These are phyloP conservation scores for Passiflora organensis DNA, from an alignment of 345 rosid species.

Conservation along the genomic window DNA sequence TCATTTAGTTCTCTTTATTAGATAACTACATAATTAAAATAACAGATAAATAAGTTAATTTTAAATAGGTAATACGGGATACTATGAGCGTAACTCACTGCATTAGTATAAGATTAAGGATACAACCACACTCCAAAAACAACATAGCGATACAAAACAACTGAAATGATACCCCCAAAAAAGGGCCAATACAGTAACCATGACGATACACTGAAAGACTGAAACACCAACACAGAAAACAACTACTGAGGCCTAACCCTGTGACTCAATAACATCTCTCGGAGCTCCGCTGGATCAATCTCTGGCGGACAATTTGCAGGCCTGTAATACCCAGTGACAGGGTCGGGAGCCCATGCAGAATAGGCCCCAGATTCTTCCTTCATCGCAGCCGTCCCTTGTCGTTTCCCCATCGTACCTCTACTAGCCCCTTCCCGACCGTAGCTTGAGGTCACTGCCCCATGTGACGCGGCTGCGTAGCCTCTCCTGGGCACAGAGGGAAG, in stretches of 20 bases:
- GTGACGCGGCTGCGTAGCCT: slow-evolving; percentile 40
- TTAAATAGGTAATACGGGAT: no score
- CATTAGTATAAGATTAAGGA: no score
- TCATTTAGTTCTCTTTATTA: no score
- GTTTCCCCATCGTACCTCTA: slow-evolving; percentile 27
- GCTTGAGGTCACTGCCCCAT: slow-evolving; percentile 17
- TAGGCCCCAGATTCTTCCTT: slow-evolving; percentile 30
- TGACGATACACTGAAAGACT: no score
- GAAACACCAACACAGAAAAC: no score
- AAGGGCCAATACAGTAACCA: no score
- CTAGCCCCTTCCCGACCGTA: slow-evolving; percentile 30
- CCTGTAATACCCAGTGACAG: slow-evolving; percentile 66
- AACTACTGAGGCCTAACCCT: slow-evolving; percentile 26
- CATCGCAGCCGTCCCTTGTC: slow-evolving; percentile 24
- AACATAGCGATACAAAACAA: no score
- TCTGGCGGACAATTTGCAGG: slow-evolving; percentile 32
- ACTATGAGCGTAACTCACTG: no score
- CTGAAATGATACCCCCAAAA: no score
- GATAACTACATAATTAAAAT: no score
- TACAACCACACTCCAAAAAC: no score
- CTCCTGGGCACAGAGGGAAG: slow-evolving; percentile 24
- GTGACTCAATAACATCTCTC: slow-evolving; percentile 56
- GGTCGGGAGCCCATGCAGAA: slow-evolving; percentile 66
- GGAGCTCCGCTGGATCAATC: slow-evolving; percentile 67
- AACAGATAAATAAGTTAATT: no score